These are phyloP conservation scores for Acarospora socialis DNA, from an alignment of 2,329 filamentous ascomycete species.

Conservation along the genomic window DNA sequence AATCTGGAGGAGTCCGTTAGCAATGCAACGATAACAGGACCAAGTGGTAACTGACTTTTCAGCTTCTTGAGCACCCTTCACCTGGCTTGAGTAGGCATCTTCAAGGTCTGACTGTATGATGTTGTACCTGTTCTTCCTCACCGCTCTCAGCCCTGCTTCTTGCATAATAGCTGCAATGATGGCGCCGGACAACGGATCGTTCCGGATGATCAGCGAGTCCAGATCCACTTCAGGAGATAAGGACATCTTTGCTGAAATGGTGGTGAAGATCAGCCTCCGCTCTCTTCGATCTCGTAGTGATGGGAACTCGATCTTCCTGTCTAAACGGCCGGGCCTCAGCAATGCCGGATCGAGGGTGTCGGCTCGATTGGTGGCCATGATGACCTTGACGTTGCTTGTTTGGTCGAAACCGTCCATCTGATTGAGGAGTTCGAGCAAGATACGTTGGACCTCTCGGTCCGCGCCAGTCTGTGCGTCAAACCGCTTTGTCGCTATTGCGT, in stretches of 20 bases:
- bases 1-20: constrained; percentile 53
- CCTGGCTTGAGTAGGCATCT: constrained; percentile 92
- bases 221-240: constrained; percentile 91
- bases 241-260: constrained; percentile 96
- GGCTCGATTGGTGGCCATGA: constrained; percentile 98
- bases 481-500: constrained; percentile 96
- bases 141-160: constrained; percentile 84
- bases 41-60: constrained; percentile 40
- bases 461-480: constrained; percentile 98
- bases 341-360: constrained; percentile 93
- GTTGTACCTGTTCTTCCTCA: constrained; percentile 97
- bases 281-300: constrained; percentile 84
- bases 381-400: constrained; percentile 97
- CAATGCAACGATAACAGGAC: constrained; percentile 9
- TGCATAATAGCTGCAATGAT: constrained; percentile 99
- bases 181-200: constrained; percentile 86
- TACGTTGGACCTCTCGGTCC: constrained; percentile 96
- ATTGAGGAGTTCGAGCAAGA: constrained; percentile 90
- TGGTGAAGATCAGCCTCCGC: constrained; percentile 88
- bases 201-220: constrained; percentile 89
- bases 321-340: constrained; percentile 83
- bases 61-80: constrained; percentile 65
- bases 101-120: constrained; percentile 96
- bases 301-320: constrained; percentile 99
- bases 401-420: constrained; percentile 99